These are phyloP conservation scores for Sanchytrium tribonematis DNA, from an alignment of 371 early-diverging fungal genomes.

Conservation along the genomic window DNA sequence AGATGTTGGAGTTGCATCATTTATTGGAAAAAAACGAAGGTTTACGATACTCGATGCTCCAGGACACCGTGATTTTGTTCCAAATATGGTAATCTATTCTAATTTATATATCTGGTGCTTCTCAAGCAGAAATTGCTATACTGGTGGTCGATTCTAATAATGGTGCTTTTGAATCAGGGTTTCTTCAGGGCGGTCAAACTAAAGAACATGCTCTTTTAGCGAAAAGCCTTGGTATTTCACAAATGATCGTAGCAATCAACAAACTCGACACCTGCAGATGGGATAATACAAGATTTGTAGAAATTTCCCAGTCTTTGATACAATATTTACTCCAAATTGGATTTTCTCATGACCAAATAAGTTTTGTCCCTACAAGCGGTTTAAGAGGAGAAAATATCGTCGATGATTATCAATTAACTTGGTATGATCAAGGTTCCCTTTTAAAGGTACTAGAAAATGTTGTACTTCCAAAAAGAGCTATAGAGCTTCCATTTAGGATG, in stretches of 20 bases:
- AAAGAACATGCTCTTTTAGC: constrained; percentile 82
- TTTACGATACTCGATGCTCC: constrained; percentile 88
- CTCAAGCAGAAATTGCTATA: constrained; percentile 86
- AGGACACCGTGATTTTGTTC: constrained; percentile 94
- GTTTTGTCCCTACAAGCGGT: constrained; percentile 62
- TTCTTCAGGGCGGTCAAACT: constrained; percentile 84
- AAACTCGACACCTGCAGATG: constrained; percentile 58
- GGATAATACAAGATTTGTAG: constrained; percentile 38
- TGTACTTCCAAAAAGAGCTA: neutral
- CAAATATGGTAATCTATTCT: constrained; percentile 76
- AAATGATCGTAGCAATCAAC: constrained; percentile 67
- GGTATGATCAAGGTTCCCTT: neutral
- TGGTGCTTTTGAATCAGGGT: constrained; percentile 92
- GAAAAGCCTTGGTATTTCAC: constrained; percentile 54
- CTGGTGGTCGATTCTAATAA: constrained; percentile 69
- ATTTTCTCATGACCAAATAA: constrained; percentile 33
- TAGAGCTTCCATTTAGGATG: neutral
- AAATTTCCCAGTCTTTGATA: constrained; percentile 31
- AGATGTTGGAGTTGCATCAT: constrained; percentile 67
- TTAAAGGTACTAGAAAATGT: neutral
- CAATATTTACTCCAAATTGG: constrained; percentile 35
- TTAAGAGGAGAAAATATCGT: constrained; percentile 54
- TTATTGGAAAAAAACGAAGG: constrained; percentile 43
- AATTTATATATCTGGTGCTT: constrained; percentile 48
- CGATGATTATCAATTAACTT: neutral